phyloP scores from a whole-genome alignment of 2,329 filamentous ascomycete species.

The Verticillium zaregamsianum region DNA sequence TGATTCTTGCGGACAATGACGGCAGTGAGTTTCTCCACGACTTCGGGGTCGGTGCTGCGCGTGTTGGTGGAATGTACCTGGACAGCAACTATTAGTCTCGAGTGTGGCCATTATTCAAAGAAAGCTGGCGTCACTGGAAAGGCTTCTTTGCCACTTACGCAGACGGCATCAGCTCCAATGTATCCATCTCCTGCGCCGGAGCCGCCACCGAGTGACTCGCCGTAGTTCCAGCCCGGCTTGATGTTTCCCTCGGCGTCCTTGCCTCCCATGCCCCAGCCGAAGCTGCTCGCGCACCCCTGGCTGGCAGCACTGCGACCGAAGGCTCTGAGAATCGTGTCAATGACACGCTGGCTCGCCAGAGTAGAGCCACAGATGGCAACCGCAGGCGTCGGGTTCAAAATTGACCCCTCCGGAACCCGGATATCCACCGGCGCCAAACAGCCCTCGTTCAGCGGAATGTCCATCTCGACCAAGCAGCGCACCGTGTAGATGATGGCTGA shows the following conservation, averaged over 20 bases:
- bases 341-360: constrained; percentile 26
- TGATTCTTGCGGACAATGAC: constrained; percentile 26
- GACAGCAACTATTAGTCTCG: not conserved
- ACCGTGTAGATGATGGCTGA: constrained; percentile 35
- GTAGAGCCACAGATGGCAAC: constrained; percentile 58
- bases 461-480: constrained; percentile 26
- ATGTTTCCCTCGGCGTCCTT: constrained; percentile 18
- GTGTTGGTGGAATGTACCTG: constrained; percentile 26
- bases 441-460: constrained; percentile 35
- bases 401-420: constrained; percentile 22
- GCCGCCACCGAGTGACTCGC: constrained; percentile 28
- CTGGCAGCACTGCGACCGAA: constrained; percentile 16
- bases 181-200: constrained; percentile 24
- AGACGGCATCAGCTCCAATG: constrained; percentile 22
- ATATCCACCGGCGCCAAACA: constrained; percentile 30
- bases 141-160: constrained; percentile 7
- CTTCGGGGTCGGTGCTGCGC: constrained; percentile 25
- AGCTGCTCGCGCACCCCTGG: constrained; percentile 24
- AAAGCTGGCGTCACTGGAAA: not conserved
- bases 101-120: too few species aligned
- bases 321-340: constrained; percentile 26
- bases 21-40: constrained; percentile 29
- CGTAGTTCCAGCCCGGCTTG: constrained; percentile 20
- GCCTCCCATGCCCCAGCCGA: constrained; percentile 29
- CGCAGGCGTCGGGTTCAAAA: constrained; percentile 27